A percentile compares a stretch with the other conserved stretches of the same genome.
Conservation (phyloP, 1,284 basidiomycete genomes). For the Cutaneotrichosporon sp. region DNA sequence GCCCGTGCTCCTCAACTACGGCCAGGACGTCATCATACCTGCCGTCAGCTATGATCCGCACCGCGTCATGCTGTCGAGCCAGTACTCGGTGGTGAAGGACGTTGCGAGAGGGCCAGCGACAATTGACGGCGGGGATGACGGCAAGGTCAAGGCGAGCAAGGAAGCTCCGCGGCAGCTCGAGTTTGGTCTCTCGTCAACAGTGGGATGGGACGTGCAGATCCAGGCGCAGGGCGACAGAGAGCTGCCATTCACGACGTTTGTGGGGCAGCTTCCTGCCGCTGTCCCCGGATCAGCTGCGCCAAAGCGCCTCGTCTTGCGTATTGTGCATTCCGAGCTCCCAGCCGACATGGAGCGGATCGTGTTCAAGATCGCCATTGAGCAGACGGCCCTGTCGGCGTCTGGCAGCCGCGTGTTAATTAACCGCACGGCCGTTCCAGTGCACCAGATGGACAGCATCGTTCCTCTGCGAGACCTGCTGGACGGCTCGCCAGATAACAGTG, state of each 20-base stretch:
- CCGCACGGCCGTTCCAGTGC: slow-evolving; percentile 67
- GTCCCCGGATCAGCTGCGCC: slow-evolving; percentile 45
- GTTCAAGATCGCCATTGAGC: slow-evolving; percentile 70
- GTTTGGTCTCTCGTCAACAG: slow-evolving; percentile 65
- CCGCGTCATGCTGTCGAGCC: slow-evolving; percentile 73
- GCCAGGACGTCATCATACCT: slow-evolving; percentile 73
- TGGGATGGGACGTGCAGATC: slow-evolving; percentile 86
- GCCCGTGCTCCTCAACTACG: slow-evolving; percentile 71
- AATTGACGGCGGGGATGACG: no score
- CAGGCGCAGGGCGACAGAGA: slow-evolving; percentile 61
- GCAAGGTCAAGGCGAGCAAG: slow-evolving; percentile 27
- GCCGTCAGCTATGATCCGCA: slow-evolving; percentile 70
- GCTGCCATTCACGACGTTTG: slow-evolving; percentile 59
- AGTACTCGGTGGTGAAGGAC: slow-evolving; percentile 71
- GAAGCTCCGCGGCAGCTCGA: slow-evolving; percentile 66
- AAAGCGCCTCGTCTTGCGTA: slow-evolving; percentile 61
- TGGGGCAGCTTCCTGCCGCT: slow-evolving; percentile 51
- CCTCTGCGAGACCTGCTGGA: slow-evolving; percentile 26
- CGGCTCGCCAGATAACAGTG: slow-evolving; percentile 41
- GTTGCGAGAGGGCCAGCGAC: slow-evolving; percentile 35
- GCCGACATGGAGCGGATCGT: slow-evolving; percentile 63
- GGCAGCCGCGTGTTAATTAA: slow-evolving; percentile 64
- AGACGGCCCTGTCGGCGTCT: slow-evolving; percentile 53
- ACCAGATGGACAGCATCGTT: slow-evolving; percentile 38
- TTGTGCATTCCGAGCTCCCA: slow-evolving; percentile 63